Base-by-base conservation (phyloP, 805 yeast genomes). In the Lipomyces starkeyi region DNA sequence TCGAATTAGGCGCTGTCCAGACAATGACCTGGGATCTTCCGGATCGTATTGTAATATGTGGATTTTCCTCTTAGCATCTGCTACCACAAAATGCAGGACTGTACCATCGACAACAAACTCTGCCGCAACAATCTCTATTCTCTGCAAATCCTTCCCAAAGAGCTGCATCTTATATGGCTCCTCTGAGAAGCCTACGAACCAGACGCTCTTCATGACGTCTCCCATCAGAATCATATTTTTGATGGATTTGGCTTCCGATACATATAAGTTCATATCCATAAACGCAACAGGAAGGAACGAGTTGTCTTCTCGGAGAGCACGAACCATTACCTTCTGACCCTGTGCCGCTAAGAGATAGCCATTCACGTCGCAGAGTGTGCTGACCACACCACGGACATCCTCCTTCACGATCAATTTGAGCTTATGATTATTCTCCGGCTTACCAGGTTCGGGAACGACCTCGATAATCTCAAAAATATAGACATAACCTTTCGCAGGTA, bases 231-330 rank as follows among this genome's bases (percentile, higher is more conserved):
- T 76, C 74, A 94, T 80, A 76, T 93, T 91, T 53, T 96, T 93
- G 76, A 92, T 87, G 71, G 93, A 84, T 78, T 93, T 93, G 17
- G 91, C 84, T 71, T 91, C 97, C 6, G 90, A 83, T 1, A 91
- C 87, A 77, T 86, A 91, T 0, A 93, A 86, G 1, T 93, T 86
- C n/a, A 93, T 85, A 76, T 95, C 98, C 64, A 89, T 82, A 74
- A 95, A 95, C 0, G 98, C 98, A 3, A 95, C 97, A 0, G 98
- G 97, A 37, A 90, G 92, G 2, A 92, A 91, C 54, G 88, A 85
- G 64, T 91, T 90, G 77, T 91, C 95, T 74, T 91, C 96, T 74
- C 91, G 93, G 59, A 93, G 82, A 76, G 91, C 94, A 74, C 98
- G 83, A 2, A 93, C 88, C 72, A 94, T 79, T 2, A 86, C 77